Evolutionary conservation across 306 rosid genomes (phyloP).

Genomic region (Medicago truncatula): DNA sequence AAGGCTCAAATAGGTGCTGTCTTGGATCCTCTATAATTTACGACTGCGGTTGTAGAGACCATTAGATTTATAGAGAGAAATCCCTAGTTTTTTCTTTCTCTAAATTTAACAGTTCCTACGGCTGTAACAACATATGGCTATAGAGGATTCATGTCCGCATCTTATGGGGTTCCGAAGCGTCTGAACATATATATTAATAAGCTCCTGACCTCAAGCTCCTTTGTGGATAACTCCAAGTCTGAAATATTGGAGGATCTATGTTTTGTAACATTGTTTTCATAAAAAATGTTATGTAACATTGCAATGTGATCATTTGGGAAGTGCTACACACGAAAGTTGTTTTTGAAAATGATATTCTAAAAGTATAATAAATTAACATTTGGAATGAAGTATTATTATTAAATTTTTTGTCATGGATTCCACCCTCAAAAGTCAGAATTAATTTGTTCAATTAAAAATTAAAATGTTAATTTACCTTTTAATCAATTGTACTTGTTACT

Average conservation of each 20-base stretch:
- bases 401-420: neutral
- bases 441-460: neutral
- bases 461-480: neutral
- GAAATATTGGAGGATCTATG: conserved; percentile 1
- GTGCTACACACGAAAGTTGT: neutral
- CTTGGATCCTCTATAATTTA: neutral
- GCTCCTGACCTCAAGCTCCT: conserved; percentile 29
- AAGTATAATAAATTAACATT: neutral
- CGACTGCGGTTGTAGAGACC: too few relatives aligned
- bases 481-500: neutral
- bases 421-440: neutral
- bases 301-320: neutral
- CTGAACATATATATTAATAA: conserved; percentile 23
- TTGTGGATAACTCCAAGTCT: conserved; percentile 17
- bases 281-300: neutral
- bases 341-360: neutral
- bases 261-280: conserved; percentile 8
- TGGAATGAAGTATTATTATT: neutral
- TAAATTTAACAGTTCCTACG: too few relatives aligned
- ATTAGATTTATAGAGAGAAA: too few relatives aligned
- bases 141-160: too few relatives aligned
- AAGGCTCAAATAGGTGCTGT: neutral
- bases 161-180: neutral
- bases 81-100: too few relatives aligned
- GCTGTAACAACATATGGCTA: too few relatives aligned